Percentiles rank a stretch among this genome's conserved stretches.
Conservation (phyloP, 495 filamentous ascomycete genomes). For the Tuber borchii region DNA sequence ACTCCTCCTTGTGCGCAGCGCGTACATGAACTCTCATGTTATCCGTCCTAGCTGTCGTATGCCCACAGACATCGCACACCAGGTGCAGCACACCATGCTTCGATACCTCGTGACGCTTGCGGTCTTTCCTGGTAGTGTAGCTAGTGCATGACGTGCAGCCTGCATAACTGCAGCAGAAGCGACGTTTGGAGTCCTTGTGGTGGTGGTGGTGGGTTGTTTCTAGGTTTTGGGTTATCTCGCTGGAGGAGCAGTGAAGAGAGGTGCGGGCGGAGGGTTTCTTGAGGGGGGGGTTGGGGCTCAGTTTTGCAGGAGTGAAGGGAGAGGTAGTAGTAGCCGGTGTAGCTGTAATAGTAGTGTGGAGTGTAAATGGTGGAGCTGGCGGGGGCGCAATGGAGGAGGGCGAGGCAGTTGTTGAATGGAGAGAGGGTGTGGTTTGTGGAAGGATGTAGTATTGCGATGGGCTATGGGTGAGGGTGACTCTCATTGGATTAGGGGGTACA, state of each 20-base stretch:
- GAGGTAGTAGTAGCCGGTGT: neutral
- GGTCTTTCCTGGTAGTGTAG: conserved; percentile 31
- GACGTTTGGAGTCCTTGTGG: conserved; percentile 13
- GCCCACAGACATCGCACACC: conserved; percentile 8
- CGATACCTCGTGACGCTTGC: conserved; percentile 23
- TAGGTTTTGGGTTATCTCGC: neutral
- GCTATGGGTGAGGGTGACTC: neutral
- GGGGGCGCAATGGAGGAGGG: neutral
- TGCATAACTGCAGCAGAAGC: conserved; percentile 12
- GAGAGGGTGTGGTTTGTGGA: neutral
- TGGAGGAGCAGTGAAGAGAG: neutral
- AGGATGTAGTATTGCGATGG: neutral
- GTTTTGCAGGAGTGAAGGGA: neutral
- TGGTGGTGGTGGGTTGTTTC: conserved; percentile 15
- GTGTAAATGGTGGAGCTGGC: neutral
- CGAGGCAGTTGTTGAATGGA: neutral
- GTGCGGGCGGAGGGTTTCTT: neutral
- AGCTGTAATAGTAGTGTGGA: neutral
- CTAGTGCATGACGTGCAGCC: conserved; percentile 8
- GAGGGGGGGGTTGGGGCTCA: neutral
- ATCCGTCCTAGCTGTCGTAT: conserved; percentile 27
- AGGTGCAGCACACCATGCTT: conserved; percentile 15
- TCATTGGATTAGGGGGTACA: neutral
- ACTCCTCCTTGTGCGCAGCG: conserved; percentile 14
- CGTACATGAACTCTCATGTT: conserved; percentile 35